phyloP scores from a whole-genome alignment of 129 eudicot genomes.

The Tanacetum coccineum region DNA sequence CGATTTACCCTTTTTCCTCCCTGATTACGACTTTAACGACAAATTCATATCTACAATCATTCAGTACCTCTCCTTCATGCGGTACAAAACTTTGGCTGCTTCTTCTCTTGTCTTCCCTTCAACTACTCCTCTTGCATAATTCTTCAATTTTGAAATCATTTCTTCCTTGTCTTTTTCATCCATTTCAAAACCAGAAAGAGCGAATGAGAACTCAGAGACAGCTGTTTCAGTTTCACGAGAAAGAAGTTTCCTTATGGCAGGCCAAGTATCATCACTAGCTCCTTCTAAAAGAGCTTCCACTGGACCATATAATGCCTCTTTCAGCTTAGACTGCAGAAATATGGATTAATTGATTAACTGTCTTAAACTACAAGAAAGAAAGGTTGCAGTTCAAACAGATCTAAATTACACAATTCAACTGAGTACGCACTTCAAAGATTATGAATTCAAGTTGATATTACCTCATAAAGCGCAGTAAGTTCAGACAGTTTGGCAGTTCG shows the following conservation, averaged over 20 bases:
- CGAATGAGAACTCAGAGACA: conserved; percentile 58
- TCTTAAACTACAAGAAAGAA: neutral
- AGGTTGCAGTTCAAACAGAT: neutral
- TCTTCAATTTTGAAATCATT: conserved; percentile 67
- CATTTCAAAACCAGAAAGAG: conserved; percentile 83
- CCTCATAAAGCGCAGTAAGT: conserved; percentile 74
- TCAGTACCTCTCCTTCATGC: conserved; percentile 87
- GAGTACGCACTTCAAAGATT: neutral
- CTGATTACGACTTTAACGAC: neutral
- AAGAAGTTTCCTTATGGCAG: conserved; percentile 88
- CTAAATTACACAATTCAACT: too few relatives aligned
- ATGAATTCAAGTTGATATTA: conserved; percentile 21
- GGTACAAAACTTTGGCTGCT: conserved; percentile 82
- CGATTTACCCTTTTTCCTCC: neutral
- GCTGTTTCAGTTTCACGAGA: conserved; percentile 70
- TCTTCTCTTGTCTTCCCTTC: conserved; percentile 89
- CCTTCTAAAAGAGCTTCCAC: conserved; percentile 95
- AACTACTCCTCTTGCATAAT: conserved; percentile 71
- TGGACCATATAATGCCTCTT: conserved; percentile 74
- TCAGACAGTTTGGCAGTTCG: conserved; percentile 71
- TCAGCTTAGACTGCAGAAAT: conserved; percentile 57
- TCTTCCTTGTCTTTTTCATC: conserved; percentile 59
- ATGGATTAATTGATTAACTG: conserved; percentile 1
- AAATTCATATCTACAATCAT: neutral
- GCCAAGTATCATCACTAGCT: conserved; percentile 92